Evolutionary conservation across 345 rosid species (phyloP), one percentile per base, ranked within the genome.

Genomic region (Firmiana major): DNA sequence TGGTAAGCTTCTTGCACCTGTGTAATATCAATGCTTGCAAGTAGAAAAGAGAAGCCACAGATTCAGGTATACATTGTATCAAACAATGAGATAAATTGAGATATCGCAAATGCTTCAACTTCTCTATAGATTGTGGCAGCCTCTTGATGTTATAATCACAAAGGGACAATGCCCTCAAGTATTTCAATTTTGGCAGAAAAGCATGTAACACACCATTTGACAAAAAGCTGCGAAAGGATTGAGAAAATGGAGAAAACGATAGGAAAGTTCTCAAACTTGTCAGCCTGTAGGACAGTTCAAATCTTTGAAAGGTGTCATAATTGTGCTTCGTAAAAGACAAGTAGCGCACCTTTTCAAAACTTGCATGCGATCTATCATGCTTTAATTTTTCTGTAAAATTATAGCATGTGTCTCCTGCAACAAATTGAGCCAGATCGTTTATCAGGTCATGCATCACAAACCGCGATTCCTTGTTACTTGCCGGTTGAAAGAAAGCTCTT

Each of bases 391-490:
- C 78, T 19, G 62, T 67, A 15, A 67, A 58, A 12, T 28, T 45
- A 26, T 53, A 17, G 74, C 65, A 63, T 17, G 40, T 22, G 17
- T 54, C 45, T 58, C 75, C 76, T 9, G 79, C 74, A 7, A 74
- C 74, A 1, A 13, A 60, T 7, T 17, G 19, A 9, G 85, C 85
- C 12, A 83, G 62, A 17, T 83, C 81, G n/a, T 79, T 59, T 2
- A 83, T 36, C 0, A 83, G 78, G 60, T 76, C 81, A 51, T 80
- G 85, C 81, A 80, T 73, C n/a, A 72, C 58, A 26, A 49, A 83
- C 22, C 48, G 34, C 9, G 71, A 43, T 17, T 31, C 45, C 46
- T 53, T 21, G 11, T 2, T 8, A n/a, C 43, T 16, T 46, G 38
- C 17, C 58, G 34, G 68, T 28, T 83, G 79, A 31, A 80, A 45